Conservation (phyloP, 2,329 filamentous ascomycete species). For the Parastagonospora nodorum region DNA sequence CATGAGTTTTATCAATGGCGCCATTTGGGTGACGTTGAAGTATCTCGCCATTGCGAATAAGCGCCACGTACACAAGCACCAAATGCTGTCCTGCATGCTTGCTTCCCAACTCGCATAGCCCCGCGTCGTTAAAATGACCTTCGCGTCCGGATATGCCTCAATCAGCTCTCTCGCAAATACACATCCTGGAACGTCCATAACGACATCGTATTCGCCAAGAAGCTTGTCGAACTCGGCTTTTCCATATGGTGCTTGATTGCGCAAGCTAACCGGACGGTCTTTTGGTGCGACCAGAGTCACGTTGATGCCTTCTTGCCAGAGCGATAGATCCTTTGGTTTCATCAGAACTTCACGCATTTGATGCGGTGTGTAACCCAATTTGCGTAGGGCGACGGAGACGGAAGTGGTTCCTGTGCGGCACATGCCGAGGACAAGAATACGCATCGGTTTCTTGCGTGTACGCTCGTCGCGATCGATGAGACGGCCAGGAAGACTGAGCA, state of each 20-base stretch:
- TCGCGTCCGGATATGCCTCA: slow-evolving; percentile 39
- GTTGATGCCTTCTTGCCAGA: slow-evolving; percentile 40
- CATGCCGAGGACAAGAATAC: slow-evolving; percentile 71
- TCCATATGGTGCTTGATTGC: slow-evolving; percentile 21
- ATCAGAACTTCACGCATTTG: slow-evolving; percentile 29
- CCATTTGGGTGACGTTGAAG: slow-evolving; percentile 27
- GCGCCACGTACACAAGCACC: slow-evolving; percentile 29
- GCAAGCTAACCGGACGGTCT: slow-evolving; percentile 13
- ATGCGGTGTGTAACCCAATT: slow-evolving; percentile 43
- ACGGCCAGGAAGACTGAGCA: slow-evolving; percentile 13
- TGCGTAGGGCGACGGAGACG: slow-evolving; percentile 47
- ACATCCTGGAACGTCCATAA: slow-evolving; percentile 36
- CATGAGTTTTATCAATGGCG: slow-evolving; percentile 27
- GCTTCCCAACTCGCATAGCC: slow-evolving; percentile 32
- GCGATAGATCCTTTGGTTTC: slow-evolving; percentile 21
- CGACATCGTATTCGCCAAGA: slow-evolving; percentile 50
- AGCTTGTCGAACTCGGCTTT: slow-evolving; percentile 54
- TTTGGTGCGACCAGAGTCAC: slow-evolving; percentile 22
- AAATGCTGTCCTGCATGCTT: slow-evolving; percentile 33
- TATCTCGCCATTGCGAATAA: slow-evolving; percentile 24
- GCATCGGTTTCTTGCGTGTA: slow-evolving; percentile 71
- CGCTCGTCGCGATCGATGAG: slow-evolving; percentile 68
- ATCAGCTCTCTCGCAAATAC: slow-evolving; percentile 35
- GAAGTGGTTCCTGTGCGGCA: slow-evolving; percentile 73
- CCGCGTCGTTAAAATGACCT: slow-evolving; percentile 41